Evolutionary conservation across 1,284 basidiomycete species (phyloP).

Genomic region (Trichosporon sp.): DNA sequence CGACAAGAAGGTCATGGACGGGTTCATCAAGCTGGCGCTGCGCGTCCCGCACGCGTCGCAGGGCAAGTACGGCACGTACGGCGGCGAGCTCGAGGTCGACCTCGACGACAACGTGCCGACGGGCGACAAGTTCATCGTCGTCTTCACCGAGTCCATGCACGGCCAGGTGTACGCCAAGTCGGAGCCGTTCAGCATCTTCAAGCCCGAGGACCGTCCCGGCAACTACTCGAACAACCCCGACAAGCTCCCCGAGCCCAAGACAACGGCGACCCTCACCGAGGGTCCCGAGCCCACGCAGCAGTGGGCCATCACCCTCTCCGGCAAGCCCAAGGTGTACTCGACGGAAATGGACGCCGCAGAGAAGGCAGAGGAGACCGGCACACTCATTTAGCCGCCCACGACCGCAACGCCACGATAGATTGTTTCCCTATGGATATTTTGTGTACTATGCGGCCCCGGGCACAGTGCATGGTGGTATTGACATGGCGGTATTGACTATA

Average conservation of each 20-base stretch:
- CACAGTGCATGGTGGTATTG: background rate
- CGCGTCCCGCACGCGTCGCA: conserved; percentile 37
- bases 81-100: conserved; percentile 47
- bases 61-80: conserved; percentile 38
- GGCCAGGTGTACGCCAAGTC: conserved; percentile 44
- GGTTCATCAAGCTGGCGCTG: conserved; percentile 42
- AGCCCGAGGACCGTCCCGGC: conserved; percentile 10
- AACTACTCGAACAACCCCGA: conserved; percentile 31
- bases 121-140: conserved; percentile 40
- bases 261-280: conserved; percentile 42
- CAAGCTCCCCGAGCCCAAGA: background rate
- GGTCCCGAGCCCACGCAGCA: conserved; percentile 34
- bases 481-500: background rate
- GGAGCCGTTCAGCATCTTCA: conserved; percentile 40
- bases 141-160: conserved; percentile 45
- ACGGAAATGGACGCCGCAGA: background rate
- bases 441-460: background rate
- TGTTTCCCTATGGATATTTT: background rate
- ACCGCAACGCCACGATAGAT: background rate
- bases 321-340: conserved; percentile 10
- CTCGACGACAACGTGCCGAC: conserved; percentile 33
- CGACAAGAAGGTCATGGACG: conserved; percentile 43
- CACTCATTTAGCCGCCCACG: background rate
- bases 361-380: background rate
- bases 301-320: conserved; percentile 44